Evolutionary conservation across 2,329 filamentous ascomycete species (phyloP), one percentile per base, ranked within the genome.

Genomic region (Colletotrichum lindemuthianum): DNA sequence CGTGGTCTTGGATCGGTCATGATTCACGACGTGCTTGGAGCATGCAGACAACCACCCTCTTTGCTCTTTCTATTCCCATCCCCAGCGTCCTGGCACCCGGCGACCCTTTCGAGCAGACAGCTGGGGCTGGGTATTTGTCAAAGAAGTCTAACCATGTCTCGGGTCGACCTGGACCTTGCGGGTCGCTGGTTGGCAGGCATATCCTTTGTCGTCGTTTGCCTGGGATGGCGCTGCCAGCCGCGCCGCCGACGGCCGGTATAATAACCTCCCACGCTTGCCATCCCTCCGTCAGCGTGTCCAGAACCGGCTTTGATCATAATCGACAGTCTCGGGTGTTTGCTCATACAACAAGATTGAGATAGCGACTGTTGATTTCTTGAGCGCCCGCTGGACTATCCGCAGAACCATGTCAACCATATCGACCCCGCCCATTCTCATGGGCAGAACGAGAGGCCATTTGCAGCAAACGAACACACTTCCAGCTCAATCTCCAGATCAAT

Each of bases 111-210:
- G 51, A 57, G 49, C 40, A 16, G 51, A 56, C 45, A 32, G 37
- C 52, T n/a, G 58, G 63, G 63, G 51, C 58, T 63, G 58, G 52
- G 45, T 65, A 65, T 65, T 65, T 63, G 63, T 65, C 63, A 65
- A 65, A 56, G 47, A 65, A 65, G 59, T 57, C 58, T 49, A 65
- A 65, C 57, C 45, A 63, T 65, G 63, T 65, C 63, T 65, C 63
- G 63, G 51, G 47, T 57, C 45, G 44, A 40, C n/a, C 47, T 60
- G 33, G 51, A 43, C 39, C 40, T 59, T 52, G 51, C 45, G 58
- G 51, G 51, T 56, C 15, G 47, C 45, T 52, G 45, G 12, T 43
- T 65, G 41, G 63, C 63, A 63, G 63, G 63, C 63, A 65, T 65
- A 36, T 57, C 63, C 63, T 65, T 65, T 56, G 52, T 65, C 33